A percentile compares a stretch with the other conserved stretches of the same genome.
Evolutionary conservation across 352 stramenopile genomes (phyloP).

Genomic region (Pythium sukuiense): DNA sequence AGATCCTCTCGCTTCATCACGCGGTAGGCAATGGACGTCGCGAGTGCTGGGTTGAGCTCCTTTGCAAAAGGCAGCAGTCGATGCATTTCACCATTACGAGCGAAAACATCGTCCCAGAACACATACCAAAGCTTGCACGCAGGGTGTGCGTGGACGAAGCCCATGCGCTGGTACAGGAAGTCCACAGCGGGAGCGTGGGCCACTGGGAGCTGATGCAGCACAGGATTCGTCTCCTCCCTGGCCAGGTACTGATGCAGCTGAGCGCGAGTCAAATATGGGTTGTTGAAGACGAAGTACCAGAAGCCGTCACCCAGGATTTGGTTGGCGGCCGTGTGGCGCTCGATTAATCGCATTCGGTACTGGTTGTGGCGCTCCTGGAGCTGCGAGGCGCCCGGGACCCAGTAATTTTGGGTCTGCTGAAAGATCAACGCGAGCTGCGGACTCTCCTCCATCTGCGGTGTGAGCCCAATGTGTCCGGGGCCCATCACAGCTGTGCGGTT

Average conservation of each 20-base stretch:
- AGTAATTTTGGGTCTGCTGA: conserved; percentile 25
- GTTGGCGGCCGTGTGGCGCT: conserved; percentile 28
- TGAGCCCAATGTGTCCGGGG: conserved; percentile 33
- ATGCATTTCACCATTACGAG: conserved; percentile 39
- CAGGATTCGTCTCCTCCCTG: conserved; percentile 28
- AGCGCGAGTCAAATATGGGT: conserved; percentile 24
- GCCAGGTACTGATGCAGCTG: conserved; percentile 34
- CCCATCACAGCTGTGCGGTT: conserved; percentile 35
- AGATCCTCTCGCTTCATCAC: conserved; percentile 36
- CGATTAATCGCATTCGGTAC: conserved; percentile 33
- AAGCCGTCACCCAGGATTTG: conserved; percentile 39
- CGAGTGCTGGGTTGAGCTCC: conserved; percentile 29
- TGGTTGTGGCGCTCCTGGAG: conserved; percentile 18
- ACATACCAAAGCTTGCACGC: conserved; percentile 44
- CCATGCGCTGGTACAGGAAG: conserved; percentile 37
- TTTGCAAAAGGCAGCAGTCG: conserved; percentile 18
- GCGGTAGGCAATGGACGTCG: conserved; percentile 38
- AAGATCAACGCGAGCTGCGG: conserved; percentile 29
- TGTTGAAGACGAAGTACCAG: conserved; percentile 55
- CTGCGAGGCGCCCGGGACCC: conserved; percentile 19
- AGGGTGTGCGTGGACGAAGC: conserved; percentile 36
- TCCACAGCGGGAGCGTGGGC: conserved; percentile 29
- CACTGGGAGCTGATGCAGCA: conserved; percentile 22
- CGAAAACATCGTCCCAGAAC: conserved; percentile 50
- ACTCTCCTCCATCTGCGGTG: conserved; percentile 34